Conservation (phyloP, 768 basidiomycete species). For the Trametes coccinea region DNA sequence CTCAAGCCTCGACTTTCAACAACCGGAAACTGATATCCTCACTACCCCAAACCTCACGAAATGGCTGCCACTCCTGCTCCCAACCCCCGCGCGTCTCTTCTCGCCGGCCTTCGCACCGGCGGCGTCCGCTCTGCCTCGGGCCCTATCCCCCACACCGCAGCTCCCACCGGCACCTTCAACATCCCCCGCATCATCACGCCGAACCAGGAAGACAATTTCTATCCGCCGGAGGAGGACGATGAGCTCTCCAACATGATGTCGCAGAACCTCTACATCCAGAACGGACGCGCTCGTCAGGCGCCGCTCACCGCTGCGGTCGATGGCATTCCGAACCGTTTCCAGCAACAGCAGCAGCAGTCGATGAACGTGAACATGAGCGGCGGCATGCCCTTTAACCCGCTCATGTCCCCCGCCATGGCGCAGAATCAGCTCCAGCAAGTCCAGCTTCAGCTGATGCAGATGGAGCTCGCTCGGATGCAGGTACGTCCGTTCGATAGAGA, state of each 20-base stretch:
- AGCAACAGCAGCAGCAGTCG: constrained; percentile 58
- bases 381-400: constrained; percentile 46
- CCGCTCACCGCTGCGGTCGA: constrained; percentile 77
- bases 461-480: constrained; percentile 82
- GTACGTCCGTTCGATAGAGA: constrained; percentile 38
- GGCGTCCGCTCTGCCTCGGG: constrained; percentile 78
- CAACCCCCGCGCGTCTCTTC: constrained; percentile 76
- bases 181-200: constrained; percentile 55
- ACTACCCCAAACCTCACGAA: constrained; percentile 25
- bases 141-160: constrained; percentile 65
- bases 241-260: constrained; percentile 58
- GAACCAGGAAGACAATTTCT: constrained; percentile 44
- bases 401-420: constrained; percentile 39
- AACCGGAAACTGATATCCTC: constrained; percentile 21
- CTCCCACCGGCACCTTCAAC: constrained; percentile 62
- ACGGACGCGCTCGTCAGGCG: constrained; percentile 36
- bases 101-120: constrained; percentile 86
- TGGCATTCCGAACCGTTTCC: constrained; percentile 63
- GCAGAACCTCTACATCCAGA: constrained; percentile 52
- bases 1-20: background rate
- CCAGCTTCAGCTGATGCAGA: constrained; percentile 84
- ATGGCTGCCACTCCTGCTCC: constrained; percentile 47
- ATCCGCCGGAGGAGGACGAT: constrained; percentile 59
- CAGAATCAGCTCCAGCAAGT: constrained; percentile 63
- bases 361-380: constrained; percentile 52